A percentile compares a stretch with the other conserved stretches of the same genome.
Evolutionary conservation across 2,329 filamentous ascomycete species (phyloP).

Genomic region (Monilinia fructigena): DNA sequence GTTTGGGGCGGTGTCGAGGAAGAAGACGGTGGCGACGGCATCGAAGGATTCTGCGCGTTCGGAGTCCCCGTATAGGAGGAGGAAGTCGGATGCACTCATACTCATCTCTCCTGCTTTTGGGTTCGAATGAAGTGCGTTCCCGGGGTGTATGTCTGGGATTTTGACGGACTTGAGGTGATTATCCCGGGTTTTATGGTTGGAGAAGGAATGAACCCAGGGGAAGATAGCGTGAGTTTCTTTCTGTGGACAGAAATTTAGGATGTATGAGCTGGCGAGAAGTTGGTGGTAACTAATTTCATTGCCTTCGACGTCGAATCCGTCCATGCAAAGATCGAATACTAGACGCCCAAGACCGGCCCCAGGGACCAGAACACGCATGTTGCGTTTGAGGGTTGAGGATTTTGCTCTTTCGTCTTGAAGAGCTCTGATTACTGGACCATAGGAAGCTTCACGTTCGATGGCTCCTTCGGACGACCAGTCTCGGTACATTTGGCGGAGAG

Average conservation of each 20-base stretch:
- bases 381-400: constrained; percentile 21
- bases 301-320: constrained; percentile 75
- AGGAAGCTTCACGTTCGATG: constrained; percentile 72
- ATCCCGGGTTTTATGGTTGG: constrained; percentile 71
- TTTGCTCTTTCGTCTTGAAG: constrained; percentile 52
- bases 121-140: constrained; percentile 48
- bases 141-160: constrained; percentile 80
- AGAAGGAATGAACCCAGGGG: constrained; percentile 86
- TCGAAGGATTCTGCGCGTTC: constrained; percentile 66
- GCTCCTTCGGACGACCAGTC: constrained; percentile 86
- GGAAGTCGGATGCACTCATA: constrained; percentile 92
- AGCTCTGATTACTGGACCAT: constrained; percentile 67
- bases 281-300: constrained; percentile 98
- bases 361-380: constrained; percentile 68
- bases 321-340: constrained; percentile 78
- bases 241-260: constrained; percentile 65
- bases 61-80: constrained; percentile 73
- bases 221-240: constrained; percentile 69
- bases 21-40: constrained; percentile 87
- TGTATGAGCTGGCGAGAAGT: constrained; percentile 77
- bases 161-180: constrained; percentile 73
- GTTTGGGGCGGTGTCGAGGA: constrained; percentile 95
- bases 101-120: constrained; percentile 65
- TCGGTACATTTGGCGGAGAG: constrained; percentile 87
- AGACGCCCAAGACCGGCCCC: constrained; percentile 86